Evolutionary conservation across 2,329 filamentous ascomycete species (phyloP).

Genomic region (Pseudomassariella vexata): DNA sequence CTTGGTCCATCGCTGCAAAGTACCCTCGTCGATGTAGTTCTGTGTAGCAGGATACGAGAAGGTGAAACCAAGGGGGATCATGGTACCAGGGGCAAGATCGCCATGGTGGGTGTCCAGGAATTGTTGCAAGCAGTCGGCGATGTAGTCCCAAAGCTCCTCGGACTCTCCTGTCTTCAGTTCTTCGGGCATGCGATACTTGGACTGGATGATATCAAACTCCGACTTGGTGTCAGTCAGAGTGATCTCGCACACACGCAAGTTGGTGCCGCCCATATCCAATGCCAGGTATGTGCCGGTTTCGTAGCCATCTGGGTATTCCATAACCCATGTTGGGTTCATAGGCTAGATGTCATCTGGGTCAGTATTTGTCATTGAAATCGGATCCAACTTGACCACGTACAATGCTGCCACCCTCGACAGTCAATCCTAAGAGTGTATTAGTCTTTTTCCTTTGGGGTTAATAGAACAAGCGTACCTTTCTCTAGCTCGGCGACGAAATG

Average conservation of each 20-base stretch:
- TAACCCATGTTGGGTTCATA: slow-evolving; percentile 97
- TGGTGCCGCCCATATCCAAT: slow-evolving; percentile 94
- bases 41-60: slow-evolving; percentile 95
- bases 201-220: slow-evolving; percentile 91
- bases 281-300: slow-evolving; percentile 86
- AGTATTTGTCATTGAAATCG: slow-evolving; percentile 7
- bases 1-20: slow-evolving; percentile 95
- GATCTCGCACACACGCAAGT: slow-evolving; percentile 90
- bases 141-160: slow-evolving; percentile 91
- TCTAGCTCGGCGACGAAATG: slow-evolving; percentile 86
- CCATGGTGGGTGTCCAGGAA: slow-evolving; percentile 85
- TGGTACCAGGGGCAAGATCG: slow-evolving; percentile 43
- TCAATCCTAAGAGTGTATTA: slow-evolving; percentile 57
- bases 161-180: slow-evolving; percentile 81
- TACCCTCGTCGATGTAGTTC: slow-evolving; percentile 86
- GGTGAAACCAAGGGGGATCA: slow-evolving; percentile 82
- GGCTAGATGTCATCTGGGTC: slow-evolving; percentile 65
- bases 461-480: slow-evolving; percentile 53
- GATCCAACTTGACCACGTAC: slow-evolving; percentile 47
- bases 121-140: slow-evolving; percentile 85
- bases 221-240: slow-evolving; percentile 81
- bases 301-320: slow-evolving; percentile 78
- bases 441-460: slow-evolving; percentile 13
- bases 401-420: slow-evolving; percentile 85
- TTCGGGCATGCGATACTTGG: slow-evolving; percentile 91